phyloP scores from a whole-genome alignment of 148 eudicot genomes.

The Linanthus parryae region DNA sequence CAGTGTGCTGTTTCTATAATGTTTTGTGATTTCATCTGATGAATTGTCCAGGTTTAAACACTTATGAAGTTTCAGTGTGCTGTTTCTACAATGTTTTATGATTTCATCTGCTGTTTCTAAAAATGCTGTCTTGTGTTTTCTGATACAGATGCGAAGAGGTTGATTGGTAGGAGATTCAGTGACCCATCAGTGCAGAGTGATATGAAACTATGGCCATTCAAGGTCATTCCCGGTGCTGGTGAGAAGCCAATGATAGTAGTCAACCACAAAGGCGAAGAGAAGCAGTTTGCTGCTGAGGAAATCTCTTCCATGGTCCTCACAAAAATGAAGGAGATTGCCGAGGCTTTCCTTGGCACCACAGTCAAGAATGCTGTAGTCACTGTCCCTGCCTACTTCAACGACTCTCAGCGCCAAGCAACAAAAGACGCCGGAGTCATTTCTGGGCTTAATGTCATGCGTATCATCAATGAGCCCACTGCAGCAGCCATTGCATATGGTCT shows the following conservation, averaged over 20 bases:
- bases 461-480: slow-evolving; percentile 42
- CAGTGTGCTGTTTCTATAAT: too few relatives aligned
- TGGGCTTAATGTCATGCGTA: slow-evolving; percentile 38
- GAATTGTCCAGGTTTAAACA: too few relatives aligned
- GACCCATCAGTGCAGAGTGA: slow-evolving; percentile 39
- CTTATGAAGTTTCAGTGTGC: too few relatives aligned
- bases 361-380: slow-evolving; percentile 39
- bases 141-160: slow-evolving; percentile 32
- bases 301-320: slow-evolving; percentile 34
- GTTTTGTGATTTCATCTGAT: too few relatives aligned
- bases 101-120: too few relatives aligned
- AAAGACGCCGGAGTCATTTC: slow-evolving; percentile 42
- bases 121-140: neutral
- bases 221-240: slow-evolving; percentile 29
- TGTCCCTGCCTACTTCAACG: slow-evolving; percentile 42
- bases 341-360: slow-evolving; percentile 35
- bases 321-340: slow-evolving; percentile 43
- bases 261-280: slow-evolving; percentile 35
- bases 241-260: slow-evolving; percentile 41
- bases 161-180: slow-evolving; percentile 38
- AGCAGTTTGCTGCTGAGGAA: slow-evolving; percentile 35
- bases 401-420: slow-evolving; percentile 37
- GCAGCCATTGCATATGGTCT: slow-evolving; percentile 49
- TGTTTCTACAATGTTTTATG: too few relatives aligned
- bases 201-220: slow-evolving; percentile 40